Conservation (phyloP, 1,284 basidiomycete species). For the Thecaphora thlaspeos region DNA sequence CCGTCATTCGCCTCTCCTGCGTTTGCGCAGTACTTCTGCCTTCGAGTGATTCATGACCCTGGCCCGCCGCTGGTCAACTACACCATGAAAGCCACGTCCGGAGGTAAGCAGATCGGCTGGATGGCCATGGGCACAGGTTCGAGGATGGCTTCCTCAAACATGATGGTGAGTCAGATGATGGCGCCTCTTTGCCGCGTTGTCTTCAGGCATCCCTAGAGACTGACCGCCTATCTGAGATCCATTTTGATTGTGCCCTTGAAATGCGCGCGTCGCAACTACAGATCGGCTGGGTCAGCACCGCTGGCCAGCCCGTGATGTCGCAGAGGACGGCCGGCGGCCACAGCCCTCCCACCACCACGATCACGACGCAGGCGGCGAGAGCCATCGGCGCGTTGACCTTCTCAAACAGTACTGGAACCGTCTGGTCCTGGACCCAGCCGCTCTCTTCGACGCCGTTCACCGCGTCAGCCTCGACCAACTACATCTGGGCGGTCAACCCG, state of each 20-base stretch:
- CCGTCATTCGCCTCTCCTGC: too few species aligned
- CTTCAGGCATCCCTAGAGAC: too few species aligned
- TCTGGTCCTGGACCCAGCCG: conserved; percentile 36
- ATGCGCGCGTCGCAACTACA: conserved; percentile 1
- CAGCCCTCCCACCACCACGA: conserved; percentile 62
- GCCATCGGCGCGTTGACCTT: conserved; percentile 13
- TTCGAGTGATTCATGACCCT: conserved; percentile 30
- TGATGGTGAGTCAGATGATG: conserved; percentile 48
- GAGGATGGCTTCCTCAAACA: conserved; percentile 37
- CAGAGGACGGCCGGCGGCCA: conserved; percentile 63
- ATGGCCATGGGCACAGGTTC: conserved; percentile 29
- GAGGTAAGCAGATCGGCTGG: conserved; percentile 34
- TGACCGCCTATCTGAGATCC: background rate
- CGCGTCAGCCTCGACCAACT: conserved; percentile 16
- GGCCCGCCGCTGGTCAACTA: conserved; percentile 29
- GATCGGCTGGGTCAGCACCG: conserved; percentile 67
- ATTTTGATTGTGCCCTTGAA: background rate
- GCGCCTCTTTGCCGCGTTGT: too few species aligned
- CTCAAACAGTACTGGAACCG: conserved; percentile 29
- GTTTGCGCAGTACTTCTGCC: conserved; percentile 26
- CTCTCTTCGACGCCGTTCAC: conserved; percentile 12
- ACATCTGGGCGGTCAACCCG: conserved; percentile 41
- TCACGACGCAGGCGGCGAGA: conserved; percentile 22
- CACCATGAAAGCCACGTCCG: conserved; percentile 33
- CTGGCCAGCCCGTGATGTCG: conserved; percentile 65